Conservation (phyloP, 2,329 filamentous ascomycete genomes). For the Fusarium newnesense region DNA sequence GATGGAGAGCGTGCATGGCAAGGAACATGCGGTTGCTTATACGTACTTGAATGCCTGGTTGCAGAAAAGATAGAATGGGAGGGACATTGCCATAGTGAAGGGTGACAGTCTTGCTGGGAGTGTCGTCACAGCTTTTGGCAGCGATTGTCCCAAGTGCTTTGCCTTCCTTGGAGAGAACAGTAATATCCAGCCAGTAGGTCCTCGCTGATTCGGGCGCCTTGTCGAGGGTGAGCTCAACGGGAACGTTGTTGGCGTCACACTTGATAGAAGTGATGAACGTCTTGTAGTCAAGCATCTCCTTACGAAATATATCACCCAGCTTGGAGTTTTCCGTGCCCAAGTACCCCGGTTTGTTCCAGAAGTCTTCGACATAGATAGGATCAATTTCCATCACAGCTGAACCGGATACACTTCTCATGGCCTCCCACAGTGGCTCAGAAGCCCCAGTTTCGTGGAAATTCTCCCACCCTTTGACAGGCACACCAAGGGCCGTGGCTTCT, state of each 20-base stretch:
- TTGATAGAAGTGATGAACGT: fast-evolving
- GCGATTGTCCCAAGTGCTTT: fast-evolving
- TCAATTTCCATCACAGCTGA: not conserved
- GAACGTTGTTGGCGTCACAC: fast-evolving
- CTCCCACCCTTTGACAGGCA: not conserved
- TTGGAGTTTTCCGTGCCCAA: fast-evolving
- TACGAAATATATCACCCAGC: fast-evolving
- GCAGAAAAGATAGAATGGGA: fast-evolving
- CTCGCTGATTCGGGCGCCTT: fast-evolving
- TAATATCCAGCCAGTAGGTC: not conserved
- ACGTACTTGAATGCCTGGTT: fast-evolving
- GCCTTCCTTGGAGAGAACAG: fast-evolving
- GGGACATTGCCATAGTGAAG: fast-evolving
- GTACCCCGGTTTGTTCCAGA: not conserved
- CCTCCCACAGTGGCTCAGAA: not conserved
- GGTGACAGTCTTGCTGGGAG: fast-evolving
- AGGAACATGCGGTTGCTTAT: not conserved
- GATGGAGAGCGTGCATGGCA: not conserved
- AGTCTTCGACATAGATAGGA: fast-evolving
- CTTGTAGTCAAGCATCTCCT: not conserved
- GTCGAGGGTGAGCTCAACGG: fast-evolving
- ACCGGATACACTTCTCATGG: fast-evolving
- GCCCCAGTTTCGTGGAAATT: fast-evolving
- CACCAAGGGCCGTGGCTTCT: not conserved
- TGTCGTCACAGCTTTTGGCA: fast-evolving